Conservation (phyloP, 495 filamentous ascomycete species). For the Astrothelium subdiscretum region DNA sequence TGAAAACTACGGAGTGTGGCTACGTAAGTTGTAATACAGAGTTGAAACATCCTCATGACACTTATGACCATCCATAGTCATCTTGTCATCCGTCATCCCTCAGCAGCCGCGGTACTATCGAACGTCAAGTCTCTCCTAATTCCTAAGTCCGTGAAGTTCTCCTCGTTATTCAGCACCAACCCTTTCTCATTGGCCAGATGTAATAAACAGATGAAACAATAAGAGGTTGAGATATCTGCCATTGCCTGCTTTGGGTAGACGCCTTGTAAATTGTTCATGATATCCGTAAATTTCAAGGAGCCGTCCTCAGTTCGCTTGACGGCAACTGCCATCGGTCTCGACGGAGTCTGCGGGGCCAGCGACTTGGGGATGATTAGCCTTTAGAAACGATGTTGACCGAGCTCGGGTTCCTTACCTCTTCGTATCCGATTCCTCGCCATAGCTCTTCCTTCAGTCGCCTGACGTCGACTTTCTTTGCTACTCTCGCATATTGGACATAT, state of each 20-base stretch:
- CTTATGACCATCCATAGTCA: not conserved
- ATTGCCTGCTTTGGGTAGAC: slow-evolving; percentile 78
- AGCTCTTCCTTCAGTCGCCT: slow-evolving; percentile 88
- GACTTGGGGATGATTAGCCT: not conserved
- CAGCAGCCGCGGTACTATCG: not conserved
- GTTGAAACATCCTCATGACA: no score
- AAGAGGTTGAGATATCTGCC: slow-evolving; percentile 92
- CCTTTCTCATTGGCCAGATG: slow-evolving; percentile 98
- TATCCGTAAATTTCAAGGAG: slow-evolving; percentile 69
- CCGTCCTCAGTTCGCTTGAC: slow-evolving; percentile 24
- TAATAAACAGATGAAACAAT: slow-evolving; percentile 91
- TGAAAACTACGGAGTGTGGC: not conserved
- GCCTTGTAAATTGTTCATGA: slow-evolving; percentile 77
- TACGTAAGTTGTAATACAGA: not conserved
- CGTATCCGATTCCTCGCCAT: slow-evolving; percentile 77
- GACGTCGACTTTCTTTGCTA: slow-evolving; percentile 99
- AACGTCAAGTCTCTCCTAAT: slow-evolving; percentile 26
- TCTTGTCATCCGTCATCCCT: not conserved
- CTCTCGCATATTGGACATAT: slow-evolving; percentile 90
- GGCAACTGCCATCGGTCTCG: slow-evolving; percentile 19
- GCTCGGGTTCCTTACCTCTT: slow-evolving; percentile 22
- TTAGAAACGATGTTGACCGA: slow-evolving; percentile 2
- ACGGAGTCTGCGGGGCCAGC: slow-evolving; percentile 3
- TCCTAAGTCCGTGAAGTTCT: slow-evolving; percentile 28
- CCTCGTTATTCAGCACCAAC: slow-evolving; percentile 49